Evolutionary conservation across 2,329 filamentous ascomycete species (phyloP), one percentile per base, ranked within the genome.

Genomic region (Penicillium sp.): DNA sequence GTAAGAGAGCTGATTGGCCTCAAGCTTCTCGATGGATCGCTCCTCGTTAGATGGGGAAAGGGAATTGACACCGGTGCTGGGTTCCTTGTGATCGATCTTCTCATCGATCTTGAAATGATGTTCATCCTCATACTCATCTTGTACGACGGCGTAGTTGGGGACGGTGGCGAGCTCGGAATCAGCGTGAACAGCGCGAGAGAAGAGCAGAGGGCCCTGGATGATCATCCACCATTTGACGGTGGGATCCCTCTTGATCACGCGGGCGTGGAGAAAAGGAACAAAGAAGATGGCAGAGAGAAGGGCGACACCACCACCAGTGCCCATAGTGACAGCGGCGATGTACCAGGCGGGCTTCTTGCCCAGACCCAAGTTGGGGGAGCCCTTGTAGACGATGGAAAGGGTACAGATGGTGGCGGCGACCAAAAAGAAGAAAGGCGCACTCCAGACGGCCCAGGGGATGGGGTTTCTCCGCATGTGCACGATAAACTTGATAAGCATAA

Each of bases 351-450:
- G 85, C 63, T 71, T 71, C 55, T 86, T 83, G 76, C 76, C 78
- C 27, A 90, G 76, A 19, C 81, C 80, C 29, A 89, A 80, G 55
- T 78, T 85, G 23, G 88, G 87, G 9, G 88, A 90, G 30, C 88
- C 88, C 80, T 91, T 91, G 81, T 90, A 91, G 62, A 91, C 88
- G 64, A 92, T 85, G 40, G 86, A 90, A 5, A 92, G 79, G 0
- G 88, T 88, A 75, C 87, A 90, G 65, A 91, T 75, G 55, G 86
- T 89, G 51, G 80, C 86, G 52, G 88, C 87, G 55, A 91, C 82
- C 52, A 91, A 83, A 80, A 91, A 91, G 77, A 86, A 91, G 75
- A 88, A 84, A 9, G 88, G 89, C 1, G 87, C 85, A 47, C 82
- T 86, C 75, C 80, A 90, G 51, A 91, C 82, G 26, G 88, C 87